Evolutionary conservation across 2,329 filamentous ascomycete species (phyloP).

Genomic region (Geosmithia putterillii): DNA sequence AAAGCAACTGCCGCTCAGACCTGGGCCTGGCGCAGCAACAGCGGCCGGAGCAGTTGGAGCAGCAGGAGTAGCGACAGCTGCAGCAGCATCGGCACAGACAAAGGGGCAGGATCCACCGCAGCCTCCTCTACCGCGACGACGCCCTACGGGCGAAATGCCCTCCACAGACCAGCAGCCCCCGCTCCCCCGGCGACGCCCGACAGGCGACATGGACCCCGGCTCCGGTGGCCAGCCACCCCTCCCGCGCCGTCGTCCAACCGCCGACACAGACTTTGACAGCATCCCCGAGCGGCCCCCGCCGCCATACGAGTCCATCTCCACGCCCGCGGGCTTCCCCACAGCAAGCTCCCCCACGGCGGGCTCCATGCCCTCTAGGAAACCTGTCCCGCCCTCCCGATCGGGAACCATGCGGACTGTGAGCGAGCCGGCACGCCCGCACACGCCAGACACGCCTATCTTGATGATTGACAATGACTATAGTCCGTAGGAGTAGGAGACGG

Average conservation of each 20-base stretch:
- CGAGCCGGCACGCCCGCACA: background rate
- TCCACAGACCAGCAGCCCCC: background rate
- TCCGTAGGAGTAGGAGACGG: too few relatives aligned
- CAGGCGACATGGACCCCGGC: too few relatives aligned
- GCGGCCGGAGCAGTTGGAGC: background rate
- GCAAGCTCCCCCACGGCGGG: too few relatives aligned
- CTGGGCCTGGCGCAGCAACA: too few relatives aligned
- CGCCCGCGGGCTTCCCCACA: background rate
- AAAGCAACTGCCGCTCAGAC: background rate
- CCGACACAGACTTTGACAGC: background rate
- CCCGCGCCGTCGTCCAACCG: background rate
- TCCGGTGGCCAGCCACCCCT: background rate
- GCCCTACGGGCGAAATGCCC: too few relatives aligned
- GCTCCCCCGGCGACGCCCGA: background rate
- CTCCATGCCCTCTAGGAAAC: background rate
- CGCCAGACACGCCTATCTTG: background rate
- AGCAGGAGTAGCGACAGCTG: too few relatives aligned
- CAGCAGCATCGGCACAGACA: too few relatives aligned
- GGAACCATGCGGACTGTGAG: background rate
- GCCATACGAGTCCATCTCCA: background rate
- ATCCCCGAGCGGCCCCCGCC: background rate
- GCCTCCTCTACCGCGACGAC: too few relatives aligned
- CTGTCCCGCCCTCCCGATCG: background rate
- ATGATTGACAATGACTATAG: background rate
- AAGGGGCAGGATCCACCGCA: too few relatives aligned